phyloP scores from a whole-genome alignment of 179 eudicot genomes.

The Gypsophila paniculata region DNA sequence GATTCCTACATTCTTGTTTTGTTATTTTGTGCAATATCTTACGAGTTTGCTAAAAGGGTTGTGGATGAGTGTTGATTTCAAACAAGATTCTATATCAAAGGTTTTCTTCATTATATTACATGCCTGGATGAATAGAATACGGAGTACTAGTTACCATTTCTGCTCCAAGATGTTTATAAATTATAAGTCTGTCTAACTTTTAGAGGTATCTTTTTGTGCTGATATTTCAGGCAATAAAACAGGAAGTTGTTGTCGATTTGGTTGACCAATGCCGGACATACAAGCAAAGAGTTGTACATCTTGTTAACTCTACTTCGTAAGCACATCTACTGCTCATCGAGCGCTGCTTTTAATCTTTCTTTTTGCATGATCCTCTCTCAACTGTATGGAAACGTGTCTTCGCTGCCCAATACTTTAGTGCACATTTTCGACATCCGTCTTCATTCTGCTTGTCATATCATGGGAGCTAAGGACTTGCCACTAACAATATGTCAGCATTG shows the following conservation, averaged over 20 bases:
- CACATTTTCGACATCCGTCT: not conserved
- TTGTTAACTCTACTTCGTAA: slow-evolving; percentile 90
- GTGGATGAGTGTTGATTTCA: not conserved
- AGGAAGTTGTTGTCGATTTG: slow-evolving; percentile 84
- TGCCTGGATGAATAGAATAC: not conserved
- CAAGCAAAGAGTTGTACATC: slow-evolving; percentile 84
- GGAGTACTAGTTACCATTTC: not conserved
- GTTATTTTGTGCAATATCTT: not conserved
- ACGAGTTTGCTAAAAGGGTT: not conserved
- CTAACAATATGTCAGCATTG: not conserved
- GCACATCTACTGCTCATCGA: slow-evolving; percentile 30
- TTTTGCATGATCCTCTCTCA: not conserved
- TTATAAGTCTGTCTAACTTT: not conserved
- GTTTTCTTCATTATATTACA: not conserved
- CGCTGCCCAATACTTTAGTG: not conserved
- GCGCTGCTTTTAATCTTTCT: not conserved
- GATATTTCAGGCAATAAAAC: slow-evolving; percentile 58
- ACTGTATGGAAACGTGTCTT: not conserved
- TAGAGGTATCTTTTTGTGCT: not conserved
- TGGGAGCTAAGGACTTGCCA: not conserved
- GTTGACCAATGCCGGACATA: slow-evolving; percentile 80
- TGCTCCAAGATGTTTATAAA: not conserved
- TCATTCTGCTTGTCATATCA: not conserved
- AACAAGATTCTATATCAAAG: not conserved
- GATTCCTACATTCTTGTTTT: slow-evolving; percentile 3